Percentiles rank a stretch among this genome's conserved stretches.
Conservation (phyloP, 805 yeast genomes). For the Cyberlindnera xylosilytica region DNA sequence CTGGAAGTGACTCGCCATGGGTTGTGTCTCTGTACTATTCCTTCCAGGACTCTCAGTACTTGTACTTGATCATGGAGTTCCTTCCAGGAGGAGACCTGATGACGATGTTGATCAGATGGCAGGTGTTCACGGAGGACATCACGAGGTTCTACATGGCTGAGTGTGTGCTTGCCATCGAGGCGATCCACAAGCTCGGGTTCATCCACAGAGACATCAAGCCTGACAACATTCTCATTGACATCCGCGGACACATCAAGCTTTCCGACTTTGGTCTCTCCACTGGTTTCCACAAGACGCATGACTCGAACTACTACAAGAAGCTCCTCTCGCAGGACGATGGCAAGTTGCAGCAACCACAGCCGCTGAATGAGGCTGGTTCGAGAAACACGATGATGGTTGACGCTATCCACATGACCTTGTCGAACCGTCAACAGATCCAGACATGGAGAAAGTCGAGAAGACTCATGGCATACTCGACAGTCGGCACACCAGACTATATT, state of each 20-base stretch:
- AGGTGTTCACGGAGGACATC: slow-evolving; percentile 89
- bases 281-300: slow-evolving; percentile 88
- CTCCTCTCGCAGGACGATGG: slow-evolving; percentile 62
- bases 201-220: slow-evolving; percentile 98
- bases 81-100: slow-evolving; percentile 99
- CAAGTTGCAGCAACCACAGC: slow-evolving; percentile 35
- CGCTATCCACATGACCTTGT: slow-evolving; percentile 92
- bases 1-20: slow-evolving; percentile 96
- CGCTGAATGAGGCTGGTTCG: slow-evolving; percentile 32
- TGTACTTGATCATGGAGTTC: slow-evolving; percentile 96
- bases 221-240: slow-evolving; percentile 87
- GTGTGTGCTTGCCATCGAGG: slow-evolving; percentile 94
- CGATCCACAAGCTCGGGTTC: slow-evolving; percentile 91
- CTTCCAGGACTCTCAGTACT: slow-evolving; percentile 87
- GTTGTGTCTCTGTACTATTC: slow-evolving; percentile 90
- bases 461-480: slow-evolving; percentile 90
- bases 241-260: slow-evolving; percentile 82
- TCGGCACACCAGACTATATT: slow-evolving; percentile 99
- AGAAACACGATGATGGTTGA: slow-evolving; percentile 87
- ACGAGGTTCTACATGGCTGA: slow-evolving; percentile 94
- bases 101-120: slow-evolving; percentile 89
- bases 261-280: slow-evolving; percentile 98
- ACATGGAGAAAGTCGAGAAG: slow-evolving; percentile 72
- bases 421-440: slow-evolving; percentile 83
- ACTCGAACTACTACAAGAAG: slow-evolving; percentile 88